Percentiles rank a stretch among this genome's conserved stretches.
These are phyloP conservation scores for Fomitopsis palustris DNA, from an alignment of 1,284 basidiomycete genomes.

Conservation along the genomic window DNA sequence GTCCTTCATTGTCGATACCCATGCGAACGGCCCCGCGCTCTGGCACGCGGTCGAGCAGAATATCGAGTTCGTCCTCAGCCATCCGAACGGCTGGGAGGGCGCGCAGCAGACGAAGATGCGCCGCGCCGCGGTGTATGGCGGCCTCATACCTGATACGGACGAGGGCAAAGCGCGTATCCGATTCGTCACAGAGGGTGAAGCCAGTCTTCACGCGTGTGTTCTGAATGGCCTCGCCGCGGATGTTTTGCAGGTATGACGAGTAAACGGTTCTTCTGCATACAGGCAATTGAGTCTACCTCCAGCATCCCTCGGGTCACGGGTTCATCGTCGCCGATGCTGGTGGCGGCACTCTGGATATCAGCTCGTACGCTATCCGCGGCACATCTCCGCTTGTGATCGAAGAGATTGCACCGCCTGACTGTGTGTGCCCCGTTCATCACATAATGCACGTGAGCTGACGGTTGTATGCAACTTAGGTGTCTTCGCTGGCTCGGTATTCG, in stretches of 20 bases:
- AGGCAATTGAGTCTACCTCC: neutral
- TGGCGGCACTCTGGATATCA: constrained; percentile 76
- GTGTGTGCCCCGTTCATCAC: constrained; percentile 35
- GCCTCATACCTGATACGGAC: constrained; percentile 66
- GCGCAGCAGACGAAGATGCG: constrained; percentile 77
- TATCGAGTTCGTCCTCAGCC: constrained; percentile 69
- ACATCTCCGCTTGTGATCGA: constrained; percentile 70
- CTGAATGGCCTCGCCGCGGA: constrained; percentile 71
- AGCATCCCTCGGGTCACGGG: constrained; percentile 68
- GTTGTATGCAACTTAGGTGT: constrained; percentile 41
- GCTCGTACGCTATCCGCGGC: constrained; percentile 67
- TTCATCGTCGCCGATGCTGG: constrained; percentile 78
- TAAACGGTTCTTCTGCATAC: neutral
- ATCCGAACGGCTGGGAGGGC: constrained; percentile 82
- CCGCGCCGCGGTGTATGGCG: constrained; percentile 61
- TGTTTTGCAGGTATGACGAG: constrained; percentile 55
- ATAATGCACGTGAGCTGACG: constrained; percentile 3
- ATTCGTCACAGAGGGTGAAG: constrained; percentile 79
- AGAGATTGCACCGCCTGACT: constrained; percentile 77
- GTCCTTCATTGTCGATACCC: constrained; percentile 71
- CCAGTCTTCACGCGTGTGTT: constrained; percentile 74
- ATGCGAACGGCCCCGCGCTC: constrained; percentile 59
- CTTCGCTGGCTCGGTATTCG: constrained; percentile 79
- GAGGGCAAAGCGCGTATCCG: constrained; percentile 66
- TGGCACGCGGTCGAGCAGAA: constrained; percentile 65